These are phyloP conservation scores for Stephanodiscus triporus DNA, from an alignment of 108 stramenopile species.

Conservation along the genomic window DNA sequence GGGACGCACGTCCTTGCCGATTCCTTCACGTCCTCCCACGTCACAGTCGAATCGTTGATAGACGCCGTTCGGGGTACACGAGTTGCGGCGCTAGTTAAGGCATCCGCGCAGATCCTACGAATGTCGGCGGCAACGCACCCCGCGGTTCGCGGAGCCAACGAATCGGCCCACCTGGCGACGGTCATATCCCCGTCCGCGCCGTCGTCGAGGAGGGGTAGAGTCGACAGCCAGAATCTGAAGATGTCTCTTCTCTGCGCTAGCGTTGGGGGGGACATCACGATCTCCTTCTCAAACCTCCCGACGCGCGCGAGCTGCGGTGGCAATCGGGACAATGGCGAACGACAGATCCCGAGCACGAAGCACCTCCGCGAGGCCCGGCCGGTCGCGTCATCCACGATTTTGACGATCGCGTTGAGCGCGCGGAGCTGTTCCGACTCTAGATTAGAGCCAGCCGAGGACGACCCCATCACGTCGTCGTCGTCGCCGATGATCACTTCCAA, in stretches of 20 bases:
- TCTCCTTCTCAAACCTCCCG: constrained; percentile 72
- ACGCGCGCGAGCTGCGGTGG: constrained; percentile 60
- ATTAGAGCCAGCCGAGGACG: constrained; percentile 1
- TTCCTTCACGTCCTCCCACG: constrained; percentile 66
- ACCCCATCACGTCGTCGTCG: constrained; percentile 34
- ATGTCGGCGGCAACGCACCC: constrained; percentile 84
- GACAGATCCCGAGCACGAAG: constrained; percentile 64
- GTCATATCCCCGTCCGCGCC: not conserved
- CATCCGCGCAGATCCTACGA: constrained; percentile 66
- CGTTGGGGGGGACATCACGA: constrained; percentile 73
- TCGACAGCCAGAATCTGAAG: constrained; percentile 54
- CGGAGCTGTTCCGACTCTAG: constrained; percentile 55
- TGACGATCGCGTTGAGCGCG: constrained; percentile 57
- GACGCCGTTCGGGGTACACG: constrained; percentile 13
- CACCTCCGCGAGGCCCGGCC: not conserved
- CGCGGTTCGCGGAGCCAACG: constrained; percentile 62
- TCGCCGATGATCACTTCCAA: constrained; percentile 59
- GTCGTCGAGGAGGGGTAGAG: constrained; percentile 22
- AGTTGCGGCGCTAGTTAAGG: constrained; percentile 52
- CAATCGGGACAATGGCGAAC: constrained; percentile 44
- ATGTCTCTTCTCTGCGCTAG: constrained; percentile 66
- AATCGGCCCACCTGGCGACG: constrained; percentile 51
- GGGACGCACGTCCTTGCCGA: constrained; percentile 65
- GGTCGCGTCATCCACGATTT: constrained; percentile 53
- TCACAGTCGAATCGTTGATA: constrained; percentile 14